phyloP scores from a whole-genome alignment of 495 filamentous ascomycete species.

The Neurospora cerealis region DNA sequence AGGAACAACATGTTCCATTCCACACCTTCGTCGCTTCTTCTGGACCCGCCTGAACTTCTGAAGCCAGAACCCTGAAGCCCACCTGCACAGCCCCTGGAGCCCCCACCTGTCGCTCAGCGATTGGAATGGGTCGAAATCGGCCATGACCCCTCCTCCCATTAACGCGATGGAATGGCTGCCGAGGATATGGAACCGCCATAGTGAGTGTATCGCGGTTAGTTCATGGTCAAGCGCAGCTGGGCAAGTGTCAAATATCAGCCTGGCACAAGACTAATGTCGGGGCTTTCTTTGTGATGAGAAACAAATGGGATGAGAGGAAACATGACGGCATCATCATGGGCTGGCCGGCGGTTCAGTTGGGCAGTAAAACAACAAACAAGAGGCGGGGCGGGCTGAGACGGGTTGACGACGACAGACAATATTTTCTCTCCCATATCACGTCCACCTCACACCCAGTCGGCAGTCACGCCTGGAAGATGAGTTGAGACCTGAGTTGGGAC shows the following conservation, averaged over 20 bases:
- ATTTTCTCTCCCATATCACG: neutral
- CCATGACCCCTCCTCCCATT: neutral
- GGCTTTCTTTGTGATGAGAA: neutral
- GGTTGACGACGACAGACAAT: neutral
- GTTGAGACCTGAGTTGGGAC: neutral
- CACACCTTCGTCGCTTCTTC: neutral
- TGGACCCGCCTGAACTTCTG: neutral
- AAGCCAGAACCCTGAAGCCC: neutral
- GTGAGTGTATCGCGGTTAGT: neutral
- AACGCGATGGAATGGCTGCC: neutral
- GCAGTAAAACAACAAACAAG: neutral
- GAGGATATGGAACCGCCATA: neutral
- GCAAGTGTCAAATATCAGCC: neutral
- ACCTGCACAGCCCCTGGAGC: neutral
- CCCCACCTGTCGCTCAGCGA: neutral
- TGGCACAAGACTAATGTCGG: neutral
- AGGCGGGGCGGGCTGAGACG: neutral
- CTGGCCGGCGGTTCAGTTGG: neutral
- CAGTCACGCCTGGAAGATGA: neutral
- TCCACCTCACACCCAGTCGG: neutral
- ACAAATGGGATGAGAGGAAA: neutral
- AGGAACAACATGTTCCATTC: neutral
- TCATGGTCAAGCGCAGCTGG: neutral
- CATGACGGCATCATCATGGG: neutral
- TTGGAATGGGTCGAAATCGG: neutral